These are phyloP conservation scores for Elsinoe australis DNA, from an alignment of 2,329 filamentous ascomycete genomes.

Conservation along the genomic window DNA sequence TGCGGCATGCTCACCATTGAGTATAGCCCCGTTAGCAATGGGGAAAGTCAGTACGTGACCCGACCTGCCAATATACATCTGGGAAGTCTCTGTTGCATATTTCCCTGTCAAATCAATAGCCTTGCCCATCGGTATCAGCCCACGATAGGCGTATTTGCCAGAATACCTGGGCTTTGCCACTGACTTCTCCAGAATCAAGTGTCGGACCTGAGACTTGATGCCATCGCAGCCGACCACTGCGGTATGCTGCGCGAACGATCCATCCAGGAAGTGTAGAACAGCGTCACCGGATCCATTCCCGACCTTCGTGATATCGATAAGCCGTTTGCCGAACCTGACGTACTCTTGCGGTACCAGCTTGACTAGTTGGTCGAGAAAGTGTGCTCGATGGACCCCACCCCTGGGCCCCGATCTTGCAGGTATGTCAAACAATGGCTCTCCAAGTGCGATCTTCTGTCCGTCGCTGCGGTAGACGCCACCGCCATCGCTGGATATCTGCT, in stretches of 20 bases:
- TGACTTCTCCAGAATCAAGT: slow-evolving; percentile 42
- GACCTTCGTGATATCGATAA: slow-evolving; percentile 26
- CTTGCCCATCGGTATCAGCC: slow-evolving; percentile 52
- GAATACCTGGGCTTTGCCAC: slow-evolving; percentile 45
- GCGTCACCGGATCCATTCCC: slow-evolving; percentile 22
- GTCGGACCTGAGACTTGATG: slow-evolving; percentile 50
- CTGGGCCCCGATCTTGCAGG: slow-evolving; percentile 26
- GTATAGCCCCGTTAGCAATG: slow-evolving; percentile 23
- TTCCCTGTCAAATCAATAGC: slow-evolving; percentile 44
- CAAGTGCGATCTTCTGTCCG: slow-evolving; percentile 21
- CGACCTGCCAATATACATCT: slow-evolving; percentile 30
- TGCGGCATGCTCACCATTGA: slow-evolving; percentile 27
- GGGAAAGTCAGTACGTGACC: slow-evolving; percentile 56
- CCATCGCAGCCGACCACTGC: slow-evolving; percentile 57
- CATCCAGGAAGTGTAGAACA: slow-evolving; percentile 32
- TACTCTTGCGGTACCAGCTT: slow-evolving; percentile 35
- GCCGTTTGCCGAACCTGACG: slow-evolving; percentile 28
- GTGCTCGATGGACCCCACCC: slow-evolving; percentile 32
- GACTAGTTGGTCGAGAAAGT: slow-evolving; percentile 38
- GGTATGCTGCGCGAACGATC: slow-evolving; percentile 21
- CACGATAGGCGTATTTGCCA: slow-evolving; percentile 55
- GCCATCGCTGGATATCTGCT: too few species aligned
- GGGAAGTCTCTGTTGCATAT: slow-evolving; percentile 44
- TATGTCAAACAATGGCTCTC: slow-evolving; percentile 22
- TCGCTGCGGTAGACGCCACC: slow-evolving; percentile 31